Percentiles rank a stretch among this genome's conserved stretches.
These are phyloP conservation scores for Tympanopsis confertula DNA, from an alignment of 2,329 filamentous ascomycete species.

Conservation along the genomic window DNA sequence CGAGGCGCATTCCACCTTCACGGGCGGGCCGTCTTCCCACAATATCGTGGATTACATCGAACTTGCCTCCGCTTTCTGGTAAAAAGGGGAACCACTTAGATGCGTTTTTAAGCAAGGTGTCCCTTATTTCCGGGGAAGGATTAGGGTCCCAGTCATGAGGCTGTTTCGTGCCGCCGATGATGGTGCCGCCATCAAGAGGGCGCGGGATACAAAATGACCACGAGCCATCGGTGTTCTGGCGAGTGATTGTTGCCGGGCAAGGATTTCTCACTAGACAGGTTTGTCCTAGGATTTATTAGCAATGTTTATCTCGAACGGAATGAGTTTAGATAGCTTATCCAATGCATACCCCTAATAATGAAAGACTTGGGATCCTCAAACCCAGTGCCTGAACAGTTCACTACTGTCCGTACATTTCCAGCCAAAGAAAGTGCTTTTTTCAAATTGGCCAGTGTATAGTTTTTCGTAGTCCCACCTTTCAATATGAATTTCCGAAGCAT, in stretches of 20 bases:
- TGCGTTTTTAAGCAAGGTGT: background rate
- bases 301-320: no score
- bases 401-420: slow-evolving; percentile 19
- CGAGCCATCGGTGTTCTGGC: background rate
- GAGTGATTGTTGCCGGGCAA: background rate
- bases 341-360: slow-evolving; percentile 20
- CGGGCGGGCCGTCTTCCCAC: background rate
- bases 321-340: background rate
- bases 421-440: slow-evolving; percentile 23
- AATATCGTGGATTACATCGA: background rate
- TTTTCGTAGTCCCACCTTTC: slow-evolving; percentile 18
- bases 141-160: background rate
- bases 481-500: slow-evolving; percentile 24
- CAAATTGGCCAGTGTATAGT: slow-evolving; percentile 10
- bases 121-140: background rate
- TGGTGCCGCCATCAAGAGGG: background rate
- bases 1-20: background rate
- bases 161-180: background rate
- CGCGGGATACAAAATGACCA: slow-evolving; percentile 1
- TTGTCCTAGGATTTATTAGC: background rate
- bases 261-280: background rate
- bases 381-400: slow-evolving; percentile 30
- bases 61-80: background rate
- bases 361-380: slow-evolving; percentile 26
- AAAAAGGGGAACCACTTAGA: background rate